Base-by-base conservation (phyloP, 495 filamentous ascomycete genomes). In the Daldinia grandis region DNA sequence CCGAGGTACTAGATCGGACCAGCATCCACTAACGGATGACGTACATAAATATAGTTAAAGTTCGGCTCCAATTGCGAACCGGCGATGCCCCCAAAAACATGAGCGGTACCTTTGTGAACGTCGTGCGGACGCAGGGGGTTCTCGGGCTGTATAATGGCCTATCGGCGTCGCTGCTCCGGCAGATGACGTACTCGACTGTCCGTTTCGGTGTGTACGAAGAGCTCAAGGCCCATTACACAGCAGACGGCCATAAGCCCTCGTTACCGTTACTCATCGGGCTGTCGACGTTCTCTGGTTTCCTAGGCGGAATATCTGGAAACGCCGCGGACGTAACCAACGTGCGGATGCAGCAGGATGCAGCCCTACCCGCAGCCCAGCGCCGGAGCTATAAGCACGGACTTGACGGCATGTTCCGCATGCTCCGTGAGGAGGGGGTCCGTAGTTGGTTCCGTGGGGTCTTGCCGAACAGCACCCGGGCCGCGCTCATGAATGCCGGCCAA, bases 321-420 rank as follows among this genome's bases (percentile, higher is more conserved):
- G 92, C 93, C 0, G 95, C 95, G 62, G 95, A 99, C 76, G 92
- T 99, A 10, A 85, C 98, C 63, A 99, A 99, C 81, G 95, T 99
- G 44, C 93, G 95, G 69, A 99, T 99, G 95, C 95, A 99, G 79
- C 90, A 95, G 82, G 95, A 98, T 78, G 90, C 92, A 12, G 88
- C 94, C 0, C 87, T 97, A 4, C 92, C 94, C 0, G 74, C 81
- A 2, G 83, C 82, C 1, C 82, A 95, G 68, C 89, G 93, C 3
- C 88, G 94, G 24, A 94, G 97, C 81, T 99, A 99, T 84, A 88
- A 88, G 56, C 85, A 98, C 74, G 96, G 94, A 3, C 76, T 97
- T 28, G 91, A 99, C 75, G 95, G 95, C 2, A 79, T 99, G 61
- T 80, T 92, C 10, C 87, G 92, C 53, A 97, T 97, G 93, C 85